A percentile compares a stretch with the other conserved stretches of the same genome.
Conservation (phyloP, 805 yeast genomes). For the Kuraishia floccosa region DNA sequence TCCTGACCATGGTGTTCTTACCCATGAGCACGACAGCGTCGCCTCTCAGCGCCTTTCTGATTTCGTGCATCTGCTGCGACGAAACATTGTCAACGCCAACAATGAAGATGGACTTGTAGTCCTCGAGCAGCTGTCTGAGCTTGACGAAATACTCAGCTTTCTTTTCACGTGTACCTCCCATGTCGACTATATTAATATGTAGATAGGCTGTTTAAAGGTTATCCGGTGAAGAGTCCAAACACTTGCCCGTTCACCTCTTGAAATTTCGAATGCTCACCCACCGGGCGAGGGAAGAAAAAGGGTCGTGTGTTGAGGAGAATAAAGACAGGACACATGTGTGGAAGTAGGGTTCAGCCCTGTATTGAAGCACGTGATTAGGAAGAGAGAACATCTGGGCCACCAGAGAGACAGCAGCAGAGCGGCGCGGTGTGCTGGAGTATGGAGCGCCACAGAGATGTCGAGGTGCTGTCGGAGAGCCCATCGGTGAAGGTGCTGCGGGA, state of each 20-base stretch:
- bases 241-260: too few species aligned
- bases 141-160: conserved; percentile 91
- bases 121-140: conserved; percentile 91
- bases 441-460: too few species aligned
- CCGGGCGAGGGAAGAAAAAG: too few species aligned
- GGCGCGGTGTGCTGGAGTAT: too few species aligned
- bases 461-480: background rate
- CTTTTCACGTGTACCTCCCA: conserved; percentile 99
- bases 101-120: conserved; percentile 95
- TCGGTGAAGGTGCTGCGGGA: background rate
- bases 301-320: too few species aligned
- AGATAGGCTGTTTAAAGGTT: conserved; percentile 90
- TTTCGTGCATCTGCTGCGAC: conserved; percentile 99
- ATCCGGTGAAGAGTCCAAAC: too few species aligned
- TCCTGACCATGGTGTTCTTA: conserved; percentile 99
- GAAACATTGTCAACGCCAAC: conserved; percentile 99
- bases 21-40: conserved; percentile 97
- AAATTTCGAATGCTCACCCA: too few species aligned
- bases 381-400: background rate
- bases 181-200: conserved; percentile 68
- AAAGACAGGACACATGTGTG: too few species aligned
- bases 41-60: conserved; percentile 94
- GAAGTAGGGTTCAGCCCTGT: background rate
- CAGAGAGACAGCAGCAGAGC: too few species aligned
- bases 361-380: background rate